These are phyloP conservation scores for Crithidia fasciculata DNA, from an alignment of 208 protist genomes.

Conservation along the genomic window DNA sequence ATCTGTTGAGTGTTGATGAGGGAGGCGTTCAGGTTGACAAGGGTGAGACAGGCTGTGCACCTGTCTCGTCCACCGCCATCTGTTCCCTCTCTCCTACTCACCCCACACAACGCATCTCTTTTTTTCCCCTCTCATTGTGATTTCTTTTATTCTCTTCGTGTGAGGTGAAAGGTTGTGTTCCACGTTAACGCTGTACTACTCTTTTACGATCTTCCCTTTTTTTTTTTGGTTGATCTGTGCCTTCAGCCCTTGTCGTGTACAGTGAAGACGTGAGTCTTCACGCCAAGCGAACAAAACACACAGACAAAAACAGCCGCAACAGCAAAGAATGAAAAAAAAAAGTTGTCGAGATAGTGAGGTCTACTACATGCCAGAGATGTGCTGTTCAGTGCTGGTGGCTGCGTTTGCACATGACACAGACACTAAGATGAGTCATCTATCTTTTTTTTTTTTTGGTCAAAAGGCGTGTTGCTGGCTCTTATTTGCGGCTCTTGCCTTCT, in stretches of 20 bases:
- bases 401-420: background rate
- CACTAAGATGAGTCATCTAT: too few relatives aligned
- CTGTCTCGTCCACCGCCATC: too few relatives aligned
- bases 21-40: too few relatives aligned
- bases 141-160: too few relatives aligned
- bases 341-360: background rate
- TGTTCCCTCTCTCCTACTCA: too few relatives aligned
- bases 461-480: too few relatives aligned
- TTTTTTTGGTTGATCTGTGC: conserved; percentile 12
- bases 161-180: too few relatives aligned
- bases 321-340: background rate
- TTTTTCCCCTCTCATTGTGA: background rate
- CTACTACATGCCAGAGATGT: background rate
- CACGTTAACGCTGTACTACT: too few relatives aligned
- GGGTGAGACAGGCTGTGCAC: too few relatives aligned
- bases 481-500: too few relatives aligned
- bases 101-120: background rate
- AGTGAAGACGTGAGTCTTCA: background rate
- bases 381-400: background rate
- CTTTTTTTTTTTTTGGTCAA: too few relatives aligned
- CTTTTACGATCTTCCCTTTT: background rate
- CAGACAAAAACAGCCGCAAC: background rate
- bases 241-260: background rate
- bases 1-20: background rate
- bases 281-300: background rate